phyloP scores from a whole-genome alignment of 441 rosid species.

The Omphalea diandra region DNA sequence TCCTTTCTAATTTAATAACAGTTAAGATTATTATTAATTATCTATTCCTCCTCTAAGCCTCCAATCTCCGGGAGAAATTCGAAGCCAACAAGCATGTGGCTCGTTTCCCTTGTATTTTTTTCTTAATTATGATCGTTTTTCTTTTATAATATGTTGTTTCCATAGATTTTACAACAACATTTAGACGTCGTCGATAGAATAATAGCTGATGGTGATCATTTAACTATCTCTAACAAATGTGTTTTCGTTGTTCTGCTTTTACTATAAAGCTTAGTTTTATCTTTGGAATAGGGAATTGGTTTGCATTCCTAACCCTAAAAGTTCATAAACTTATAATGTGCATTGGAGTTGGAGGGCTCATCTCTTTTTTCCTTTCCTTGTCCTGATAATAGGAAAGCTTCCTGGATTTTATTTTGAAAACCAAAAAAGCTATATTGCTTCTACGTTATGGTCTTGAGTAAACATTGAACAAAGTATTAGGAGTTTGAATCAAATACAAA shows the following conservation, averaged over 20 bases:
- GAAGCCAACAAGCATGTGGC: conserved; percentile 82
- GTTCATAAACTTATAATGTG: no score
- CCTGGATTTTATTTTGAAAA: no score
- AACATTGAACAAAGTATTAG: background rate
- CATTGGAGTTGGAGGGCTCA: no score
- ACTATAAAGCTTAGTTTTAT: no score
- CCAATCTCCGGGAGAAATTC: conserved; percentile 72
- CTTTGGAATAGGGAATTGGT: no score
- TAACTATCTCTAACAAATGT: no score
- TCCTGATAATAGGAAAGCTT: background rate
- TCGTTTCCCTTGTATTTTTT: conserved; percentile 15
- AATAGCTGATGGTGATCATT: conserved; percentile 78
- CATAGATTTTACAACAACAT: conserved; percentile 54
- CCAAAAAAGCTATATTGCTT: no score
- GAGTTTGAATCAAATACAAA: background rate
- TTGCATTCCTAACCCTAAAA: no score
- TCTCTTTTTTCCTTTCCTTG: no score
- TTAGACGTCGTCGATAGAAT: conserved; percentile 71
- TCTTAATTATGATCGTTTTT: no score
- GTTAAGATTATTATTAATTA: background rate
- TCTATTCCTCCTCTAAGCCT: conserved; percentile 47
- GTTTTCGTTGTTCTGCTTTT: no score
- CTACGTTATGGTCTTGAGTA: background rate
- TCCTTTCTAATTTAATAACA: background rate
- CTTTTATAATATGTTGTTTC: background rate